Percentiles rank a stretch among this genome's conserved stretches.
These are phyloP conservation scores for Colletotrichum musicola DNA, from an alignment of 2,329 filamentous ascomycete species.

Conservation along the genomic window DNA sequence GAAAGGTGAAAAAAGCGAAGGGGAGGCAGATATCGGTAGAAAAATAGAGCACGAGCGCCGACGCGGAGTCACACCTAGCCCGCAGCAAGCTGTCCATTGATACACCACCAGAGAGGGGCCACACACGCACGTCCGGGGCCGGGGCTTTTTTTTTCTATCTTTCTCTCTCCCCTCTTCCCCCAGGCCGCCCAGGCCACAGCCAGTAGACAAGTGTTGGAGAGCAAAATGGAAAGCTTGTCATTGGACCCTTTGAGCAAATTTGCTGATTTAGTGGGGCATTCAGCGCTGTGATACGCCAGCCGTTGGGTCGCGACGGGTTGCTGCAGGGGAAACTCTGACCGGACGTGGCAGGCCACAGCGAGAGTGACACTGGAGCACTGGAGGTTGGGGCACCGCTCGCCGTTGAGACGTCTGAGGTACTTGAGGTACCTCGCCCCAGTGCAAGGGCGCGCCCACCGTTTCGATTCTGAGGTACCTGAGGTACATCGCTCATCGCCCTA, in stretches of 20 bases:
- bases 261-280: constrained; percentile 15
- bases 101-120: background rate
- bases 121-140: background rate
- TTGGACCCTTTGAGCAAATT: constrained; percentile 36
- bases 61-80: constrained; percentile 32
- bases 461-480: background rate
- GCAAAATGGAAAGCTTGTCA: constrained; percentile 39
- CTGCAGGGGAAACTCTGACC: constrained; percentile 31
- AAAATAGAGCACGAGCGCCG: constrained; percentile 34
- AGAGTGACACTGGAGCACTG: no score
- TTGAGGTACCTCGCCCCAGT: background rate
- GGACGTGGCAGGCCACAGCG: background rate
- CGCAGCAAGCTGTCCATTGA: background rate
- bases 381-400: no score
- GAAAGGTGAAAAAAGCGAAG: constrained; percentile 38
- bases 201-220: constrained; percentile 13
- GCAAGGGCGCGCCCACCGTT: background rate
- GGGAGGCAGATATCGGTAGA: constrained; percentile 31
- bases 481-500: constrained; percentile 2
- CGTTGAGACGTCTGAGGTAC: background rate
- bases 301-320: constrained; percentile 12
- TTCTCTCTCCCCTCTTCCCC: no score
- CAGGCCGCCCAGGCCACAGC: constrained; percentile 11
- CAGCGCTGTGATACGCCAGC: constrained; percentile 24
- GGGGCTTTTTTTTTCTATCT: background rate